A percentile compares a stretch with the other conserved stretches of the same genome.
phyloP scores from a whole-genome alignment of 2,329 filamentous ascomycete genomes.

The Berkeleyomyces rouxiae region DNA sequence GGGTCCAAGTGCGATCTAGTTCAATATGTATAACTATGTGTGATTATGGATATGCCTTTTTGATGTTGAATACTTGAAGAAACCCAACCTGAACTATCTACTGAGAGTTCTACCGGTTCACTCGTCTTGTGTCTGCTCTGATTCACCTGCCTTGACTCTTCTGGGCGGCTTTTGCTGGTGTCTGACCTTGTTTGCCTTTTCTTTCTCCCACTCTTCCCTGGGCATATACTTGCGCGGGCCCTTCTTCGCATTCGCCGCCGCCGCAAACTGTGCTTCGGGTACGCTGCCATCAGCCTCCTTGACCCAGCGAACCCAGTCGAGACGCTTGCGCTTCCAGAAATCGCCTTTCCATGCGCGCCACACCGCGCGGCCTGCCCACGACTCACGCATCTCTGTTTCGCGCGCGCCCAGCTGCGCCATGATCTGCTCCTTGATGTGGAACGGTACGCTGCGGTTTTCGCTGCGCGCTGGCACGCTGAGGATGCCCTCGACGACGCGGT shows the following conservation, averaged over 20 bases:
- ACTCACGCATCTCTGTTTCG: slow-evolving; percentile 34
- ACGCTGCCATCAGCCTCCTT: slow-evolving; percentile 24
- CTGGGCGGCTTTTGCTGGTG: slow-evolving; percentile 8
- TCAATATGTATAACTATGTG: too few species aligned
- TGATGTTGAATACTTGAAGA: background rate
- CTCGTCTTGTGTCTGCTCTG: background rate
- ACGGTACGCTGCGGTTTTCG: slow-evolving; percentile 31
- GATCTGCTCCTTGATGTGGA: slow-evolving; percentile 40
- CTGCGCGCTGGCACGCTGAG: slow-evolving; percentile 32
- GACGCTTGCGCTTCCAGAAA: slow-evolving; percentile 34
- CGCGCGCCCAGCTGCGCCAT: slow-evolving; percentile 31
- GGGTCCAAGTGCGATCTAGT: too few species aligned
- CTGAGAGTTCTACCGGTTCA: background rate
- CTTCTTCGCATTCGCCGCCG: slow-evolving; percentile 4
- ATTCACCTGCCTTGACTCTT: background rate
- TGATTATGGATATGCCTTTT: background rate
- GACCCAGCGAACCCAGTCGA: slow-evolving; percentile 41
- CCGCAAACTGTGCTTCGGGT: slow-evolving; percentile 8
- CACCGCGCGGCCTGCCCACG: slow-evolving; percentile 37
- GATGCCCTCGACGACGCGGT: slow-evolving; percentile 34
- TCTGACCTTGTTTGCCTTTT: slow-evolving; percentile 7
- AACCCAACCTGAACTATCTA: background rate
- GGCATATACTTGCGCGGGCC: slow-evolving; percentile 9
- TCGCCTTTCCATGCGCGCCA: slow-evolving; percentile 44
- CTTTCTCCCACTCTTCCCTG: slow-evolving; percentile 11